phyloP scores from a whole-genome alignment of 352 stramenopile genomes.

The Thraustotheca clavata region DNA sequence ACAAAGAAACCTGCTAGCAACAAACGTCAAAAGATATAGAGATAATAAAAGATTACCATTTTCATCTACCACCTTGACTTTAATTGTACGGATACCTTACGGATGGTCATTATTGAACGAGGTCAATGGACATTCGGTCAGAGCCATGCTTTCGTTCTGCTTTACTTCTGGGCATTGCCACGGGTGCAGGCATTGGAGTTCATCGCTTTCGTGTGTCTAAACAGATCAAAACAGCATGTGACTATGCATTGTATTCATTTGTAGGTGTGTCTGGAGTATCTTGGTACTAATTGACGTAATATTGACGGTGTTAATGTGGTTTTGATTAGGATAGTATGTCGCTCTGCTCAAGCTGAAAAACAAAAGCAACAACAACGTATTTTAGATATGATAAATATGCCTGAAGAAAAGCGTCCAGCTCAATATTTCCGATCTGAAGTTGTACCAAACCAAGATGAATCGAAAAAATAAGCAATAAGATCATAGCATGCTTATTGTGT shows the following conservation, averaged over 20 bases:
- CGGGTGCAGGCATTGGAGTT: slow-evolving; percentile 43
- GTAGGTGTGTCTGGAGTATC: slow-evolving; percentile 37
- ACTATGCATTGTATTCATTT: slow-evolving; percentile 61
- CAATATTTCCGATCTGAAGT: slow-evolving; percentile 22
- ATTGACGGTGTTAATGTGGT: neutral
- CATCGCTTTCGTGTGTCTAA: slow-evolving; percentile 63
- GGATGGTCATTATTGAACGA: too few species aligned
- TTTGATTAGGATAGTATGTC: slow-evolving; percentile 45
- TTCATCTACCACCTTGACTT: too few species aligned
- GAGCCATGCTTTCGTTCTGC: slow-evolving; percentile 64
- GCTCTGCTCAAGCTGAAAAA: slow-evolving; percentile 31
- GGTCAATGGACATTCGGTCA: slow-evolving; percentile 13
- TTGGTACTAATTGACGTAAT: slow-evolving; percentile 30
- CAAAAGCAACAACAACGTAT: slow-evolving; percentile 15
- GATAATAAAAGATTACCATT: too few species aligned
- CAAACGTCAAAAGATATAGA: neutral
- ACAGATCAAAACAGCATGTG: slow-evolving; percentile 45
- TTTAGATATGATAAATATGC: slow-evolving; percentile 12
- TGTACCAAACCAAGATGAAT: neutral
- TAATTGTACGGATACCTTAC: too few species aligned
- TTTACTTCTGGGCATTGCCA: slow-evolving; percentile 68
- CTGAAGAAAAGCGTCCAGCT: slow-evolving; percentile 10
- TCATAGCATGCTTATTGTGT: too few species aligned
- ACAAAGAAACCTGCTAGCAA: neutral
- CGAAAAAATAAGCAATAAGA: neutral